Base-by-base conservation (phyloP, 2,329 filamentous ascomycete genomes). In the Geosmithia flava region DNA sequence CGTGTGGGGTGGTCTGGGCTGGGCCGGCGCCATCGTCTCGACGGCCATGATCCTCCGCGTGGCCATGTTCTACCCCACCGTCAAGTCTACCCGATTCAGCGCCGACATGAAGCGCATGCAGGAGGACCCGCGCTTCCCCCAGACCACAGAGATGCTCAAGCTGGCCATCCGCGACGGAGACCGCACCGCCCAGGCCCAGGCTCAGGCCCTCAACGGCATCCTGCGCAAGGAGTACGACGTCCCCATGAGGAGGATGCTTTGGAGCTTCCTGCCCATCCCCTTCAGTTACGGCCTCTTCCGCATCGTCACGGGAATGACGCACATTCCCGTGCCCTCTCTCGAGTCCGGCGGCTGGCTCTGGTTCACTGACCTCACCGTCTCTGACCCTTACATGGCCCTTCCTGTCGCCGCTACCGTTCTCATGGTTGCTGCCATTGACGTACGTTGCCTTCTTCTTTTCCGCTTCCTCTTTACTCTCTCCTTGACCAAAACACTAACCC, bases 261-360 rank as follows among this genome's bases (percentile, higher is more conserved):
- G 67, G 66, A 55, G 61, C 15, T 58, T 71, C 42, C 44, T 65
- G 3, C 68, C 75, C 56, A 57, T 84, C 13, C 81, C 89, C 5
- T 71, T 95, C 53, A 85, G 84, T 51, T 88, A 81, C 62, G 88
- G 89, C 56, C 81, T 85, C 51, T 97, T 91, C 72, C 80, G 85
- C 51, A 70, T 91, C 44, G 63, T 94, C 53, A 75, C 79, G 47
- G 81, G 75, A 54, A 94, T 95, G 85, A 66, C 79, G 1, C 63
- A 71, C 20, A 68, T 97, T 45, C 91, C 91, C 3, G 87, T 96
- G 5, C 91, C 91, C 0, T 83, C 80, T 1, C 64, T 97, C 53
- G 77, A 86, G 56, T 69, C 67, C 1, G 86, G 85, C 30, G 83
- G 86, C 2, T 66, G 81, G 37, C 66, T 81, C 41, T 98, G 93